Evolutionary conservation across 345 rosid genomes (phyloP).

Genomic region (Adansonia digitata): DNA sequence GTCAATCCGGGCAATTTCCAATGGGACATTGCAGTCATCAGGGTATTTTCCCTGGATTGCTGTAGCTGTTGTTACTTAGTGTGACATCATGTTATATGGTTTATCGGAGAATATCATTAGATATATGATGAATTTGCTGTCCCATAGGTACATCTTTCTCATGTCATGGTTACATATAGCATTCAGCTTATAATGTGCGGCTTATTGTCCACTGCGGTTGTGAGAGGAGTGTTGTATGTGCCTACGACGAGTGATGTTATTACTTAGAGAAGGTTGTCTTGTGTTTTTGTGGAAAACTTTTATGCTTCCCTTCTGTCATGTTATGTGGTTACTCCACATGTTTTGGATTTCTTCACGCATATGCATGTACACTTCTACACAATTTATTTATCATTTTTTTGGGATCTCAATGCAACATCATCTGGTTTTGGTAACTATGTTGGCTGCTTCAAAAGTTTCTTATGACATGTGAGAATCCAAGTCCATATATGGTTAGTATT

Average conservation of each 20-base stretch:
- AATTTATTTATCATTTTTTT: background rate
- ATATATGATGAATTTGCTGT: background rate
- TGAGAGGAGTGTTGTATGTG: background rate
- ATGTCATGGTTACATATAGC: background rate
- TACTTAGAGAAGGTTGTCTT: no score
- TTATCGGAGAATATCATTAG: background rate
- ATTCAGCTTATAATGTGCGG: background rate
- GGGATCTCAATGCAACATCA: conserved; percentile 5
- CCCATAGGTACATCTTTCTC: background rate
- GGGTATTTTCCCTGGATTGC: background rate
- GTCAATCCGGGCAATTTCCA: background rate
- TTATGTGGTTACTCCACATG: background rate
- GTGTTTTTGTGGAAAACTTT: background rate
- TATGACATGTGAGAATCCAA: background rate
- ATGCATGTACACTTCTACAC: background rate
- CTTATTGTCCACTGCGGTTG: background rate
- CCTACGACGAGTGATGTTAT: background rate
- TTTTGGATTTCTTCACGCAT: background rate
- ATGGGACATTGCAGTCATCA: background rate
- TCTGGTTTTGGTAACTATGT: background rate
- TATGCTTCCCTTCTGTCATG: background rate
- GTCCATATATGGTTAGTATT: no score
- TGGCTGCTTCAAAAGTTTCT: background rate
- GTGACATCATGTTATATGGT: background rate
- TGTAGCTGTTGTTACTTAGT: background rate